These are phyloP conservation scores for Chlamydomonas reinhardtii DNA, from an alignment of 163 green algal genomes.

Conservation along the genomic window DNA sequence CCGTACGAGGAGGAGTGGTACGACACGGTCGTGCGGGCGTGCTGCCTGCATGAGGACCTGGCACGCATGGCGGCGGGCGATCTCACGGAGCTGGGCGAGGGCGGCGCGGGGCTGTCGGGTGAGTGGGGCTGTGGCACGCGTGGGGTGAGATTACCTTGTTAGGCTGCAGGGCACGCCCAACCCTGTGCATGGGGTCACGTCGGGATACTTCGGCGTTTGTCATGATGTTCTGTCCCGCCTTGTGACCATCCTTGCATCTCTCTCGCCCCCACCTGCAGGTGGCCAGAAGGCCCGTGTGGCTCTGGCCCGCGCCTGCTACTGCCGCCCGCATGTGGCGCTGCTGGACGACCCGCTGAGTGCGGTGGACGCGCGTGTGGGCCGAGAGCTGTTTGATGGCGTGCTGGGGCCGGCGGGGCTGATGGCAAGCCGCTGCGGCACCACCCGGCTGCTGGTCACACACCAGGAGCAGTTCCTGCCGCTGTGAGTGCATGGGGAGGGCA, in stretches of 20 bases:
- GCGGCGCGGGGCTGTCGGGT: conserved; percentile 81
- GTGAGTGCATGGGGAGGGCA: no score
- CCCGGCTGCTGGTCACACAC: conserved; percentile 76
- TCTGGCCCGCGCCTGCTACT: conserved; percentile 82
- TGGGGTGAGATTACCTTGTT: no score
- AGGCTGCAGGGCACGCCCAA: no score
- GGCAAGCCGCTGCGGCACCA: conserved; percentile 4
- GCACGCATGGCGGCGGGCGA: conserved; percentile 74
- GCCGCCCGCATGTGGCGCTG: conserved; percentile 70
- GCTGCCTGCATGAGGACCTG: conserved; percentile 74
- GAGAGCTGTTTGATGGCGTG: conserved; percentile 63
- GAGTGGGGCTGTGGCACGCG: no score
- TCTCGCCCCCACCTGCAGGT: conserved; percentile 37
- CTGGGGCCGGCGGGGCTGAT: conserved; percentile 66
- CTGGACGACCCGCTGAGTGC: conserved; percentile 90
- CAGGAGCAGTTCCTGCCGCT: conserved; percentile 69
- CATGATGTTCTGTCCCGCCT: no score
- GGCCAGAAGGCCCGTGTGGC: conserved; percentile 85
- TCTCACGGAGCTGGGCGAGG: conserved; percentile 82
- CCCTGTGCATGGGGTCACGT: no score
- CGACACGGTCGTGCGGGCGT: conserved; percentile 53
- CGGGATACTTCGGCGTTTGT: no score
- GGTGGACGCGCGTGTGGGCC: conserved; percentile 79
- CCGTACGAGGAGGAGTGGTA: conserved; percentile 60
- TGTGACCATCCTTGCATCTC: no score